Evolutionary conservation across 2,329 filamentous ascomycete species (phyloP), one percentile per base, ranked within the genome.

Genomic region (Apiospora hydei): DNA sequence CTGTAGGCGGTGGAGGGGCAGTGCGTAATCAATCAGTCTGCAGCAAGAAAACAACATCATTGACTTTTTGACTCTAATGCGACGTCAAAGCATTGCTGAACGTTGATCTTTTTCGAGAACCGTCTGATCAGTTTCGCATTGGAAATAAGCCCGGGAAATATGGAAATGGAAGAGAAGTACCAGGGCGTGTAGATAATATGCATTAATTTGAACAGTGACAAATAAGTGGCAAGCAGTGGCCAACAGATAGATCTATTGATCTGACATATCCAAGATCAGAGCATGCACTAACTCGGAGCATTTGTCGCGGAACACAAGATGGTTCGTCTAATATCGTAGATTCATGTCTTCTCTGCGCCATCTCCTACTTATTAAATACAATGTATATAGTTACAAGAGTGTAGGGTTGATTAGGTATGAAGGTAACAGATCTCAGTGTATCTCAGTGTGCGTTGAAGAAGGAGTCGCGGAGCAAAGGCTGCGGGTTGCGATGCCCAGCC

Each of bases 61-160:
- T 38, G 53, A 61, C 53, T 61, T 64, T 61, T 64, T 64, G 57
- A n/a, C 53, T 64, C 30, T 64, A 64, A 41, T 41, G 57, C 57
- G 34, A 64, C 30, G 57, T 41, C 57, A 64, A 64, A 41, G 30
- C 57, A 64, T 38, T 38, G 34, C 41, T n/a, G 57, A n/a, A 41
- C n/a, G 57, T 38, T 61, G 26, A 38, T 38, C n/a, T n/a, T 11
- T 38, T 34, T 16, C 57, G n/a, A n/a, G 41, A 41, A 41, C 34
- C 34, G 13, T 64, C 57, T 6, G 34, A 41, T 13, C 6, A 11
- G 7, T 51, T 14, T 51, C n/a, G 49, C n/a, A 14, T 24, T 21
- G 46, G 21, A 10, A 49, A 49, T n/a, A 49, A 49, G 2, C 21
- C 21, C 46, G 46, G 46, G 7, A n/a, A n/a, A n/a, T 49, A 10